Evolutionary conservation across 257 asterid species (phyloP), one percentile per base, ranked within the genome.

Genomic region (Gentiana dahurica): DNA sequence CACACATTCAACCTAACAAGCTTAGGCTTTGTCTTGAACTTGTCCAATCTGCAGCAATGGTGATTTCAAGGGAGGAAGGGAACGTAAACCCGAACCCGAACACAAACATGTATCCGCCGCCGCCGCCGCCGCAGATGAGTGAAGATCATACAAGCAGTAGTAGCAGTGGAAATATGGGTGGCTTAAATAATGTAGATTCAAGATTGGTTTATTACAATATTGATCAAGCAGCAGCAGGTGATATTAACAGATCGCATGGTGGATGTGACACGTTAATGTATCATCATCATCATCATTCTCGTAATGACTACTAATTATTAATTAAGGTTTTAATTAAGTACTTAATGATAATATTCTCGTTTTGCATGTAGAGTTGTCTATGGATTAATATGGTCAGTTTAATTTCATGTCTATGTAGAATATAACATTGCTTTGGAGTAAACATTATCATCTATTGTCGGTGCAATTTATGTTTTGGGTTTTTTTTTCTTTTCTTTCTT

Each of bases 31-130:
- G 98, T 4, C 77, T 90, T 0, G 98, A 90, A 69, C 86, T 90
- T 0, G 98, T 90, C 9, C 98, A 90, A 37, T 87, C 96, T 0
- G 96, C 98, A 1, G 98, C 96, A 0, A 75, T 87, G 95, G 98
- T 90, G 37, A 90, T 90, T 1, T 90, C 96, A 0, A 55, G 98
- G 9, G 98, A 90, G 63, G 98, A 90, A 46, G 95, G 91, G 39
- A 84, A 81, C 58, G 74, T 72, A 0, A 75, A 49, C 51, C 75
- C 67, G 36, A 68, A 69, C 1, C 63, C 77, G 32, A 37, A 81
- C 1, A 65, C 65, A 1, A 57, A 73, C 3, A 79, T 85, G 4
- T 85, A 81, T 36, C 10, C 46, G 5, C 46, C 8, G 46, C 46
- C 46, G 6, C 6, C 46, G 6, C 6, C 46, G 2, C 5, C 46